Evolutionary conservation across 805 yeast species (phyloP).

Genomic region (Clavispora asparagi): DNA sequence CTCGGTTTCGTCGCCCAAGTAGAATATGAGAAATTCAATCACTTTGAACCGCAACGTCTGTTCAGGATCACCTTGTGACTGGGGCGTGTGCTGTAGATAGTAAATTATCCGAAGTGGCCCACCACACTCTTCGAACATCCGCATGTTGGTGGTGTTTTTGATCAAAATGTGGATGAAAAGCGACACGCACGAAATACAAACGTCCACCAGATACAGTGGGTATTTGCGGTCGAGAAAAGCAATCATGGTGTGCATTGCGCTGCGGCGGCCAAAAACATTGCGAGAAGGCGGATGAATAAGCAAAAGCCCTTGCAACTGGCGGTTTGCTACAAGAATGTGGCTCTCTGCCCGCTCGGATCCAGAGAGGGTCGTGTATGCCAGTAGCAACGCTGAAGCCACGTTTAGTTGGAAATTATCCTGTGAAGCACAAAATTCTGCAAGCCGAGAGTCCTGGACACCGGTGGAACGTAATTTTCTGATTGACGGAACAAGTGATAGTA

Average conservation of each 20-base stretch:
- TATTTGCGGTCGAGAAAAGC: conserved; percentile 15
- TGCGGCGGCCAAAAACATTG: conserved; percentile 37
- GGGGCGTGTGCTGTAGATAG: conserved; percentile 18
- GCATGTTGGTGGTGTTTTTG: conserved; percentile 49
- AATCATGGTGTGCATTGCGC: conserved; percentile 35
- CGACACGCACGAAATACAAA: conserved; percentile 39
- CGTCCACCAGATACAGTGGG: conserved; percentile 8
- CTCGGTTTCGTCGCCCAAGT: conserved; percentile 57
- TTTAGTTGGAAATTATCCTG: conserved; percentile 56
- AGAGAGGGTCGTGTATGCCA: conserved; percentile 12
- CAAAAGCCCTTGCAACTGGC: conserved; percentile 54
- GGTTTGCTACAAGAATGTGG: conserved; percentile 19
- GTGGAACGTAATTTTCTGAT: conserved; percentile 5
- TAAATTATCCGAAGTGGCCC: conserved; percentile 53
- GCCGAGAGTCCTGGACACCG: conserved; percentile 5
- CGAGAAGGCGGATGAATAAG: conserved; percentile 56
- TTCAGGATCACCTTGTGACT: background rate
- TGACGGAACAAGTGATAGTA: conserved; percentile 8
- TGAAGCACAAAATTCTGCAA: conserved; percentile 30
- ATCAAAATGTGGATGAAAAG: conserved; percentile 55
- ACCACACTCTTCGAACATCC: conserved; percentile 51
- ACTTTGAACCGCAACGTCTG: conserved; percentile 58
- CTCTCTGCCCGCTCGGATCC: background rate
- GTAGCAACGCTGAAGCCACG: conserved; percentile 32
- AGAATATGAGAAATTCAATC: conserved; percentile 65